These are phyloP conservation scores for Tolypocladium tropicale DNA, from an alignment of 2,329 filamentous ascomycete genomes.

Conservation along the genomic window DNA sequence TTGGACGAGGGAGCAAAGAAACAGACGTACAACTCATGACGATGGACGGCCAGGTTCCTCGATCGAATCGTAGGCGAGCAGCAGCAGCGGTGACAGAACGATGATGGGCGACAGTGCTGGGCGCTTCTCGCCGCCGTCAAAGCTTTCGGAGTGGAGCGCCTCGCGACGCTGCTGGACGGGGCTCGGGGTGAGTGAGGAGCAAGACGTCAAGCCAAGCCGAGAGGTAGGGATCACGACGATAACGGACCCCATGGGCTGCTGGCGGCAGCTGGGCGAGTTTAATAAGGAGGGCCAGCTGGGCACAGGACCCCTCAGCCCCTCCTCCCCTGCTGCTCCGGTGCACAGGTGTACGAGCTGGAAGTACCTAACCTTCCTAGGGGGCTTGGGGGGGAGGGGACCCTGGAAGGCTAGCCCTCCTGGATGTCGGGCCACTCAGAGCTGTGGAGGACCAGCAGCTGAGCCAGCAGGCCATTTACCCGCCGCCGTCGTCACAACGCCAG, in stretches of 20 bases:
- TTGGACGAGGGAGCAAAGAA: not conserved
- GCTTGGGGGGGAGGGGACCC: not conserved
- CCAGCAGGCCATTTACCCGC: not conserved
- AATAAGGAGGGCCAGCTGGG: not conserved
- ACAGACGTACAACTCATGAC: constrained; percentile 22
- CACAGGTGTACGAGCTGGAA: not conserved
- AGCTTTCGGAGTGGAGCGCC: not conserved
- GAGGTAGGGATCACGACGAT: not conserved
- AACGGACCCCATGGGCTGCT: not conserved
- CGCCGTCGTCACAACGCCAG: not conserved
- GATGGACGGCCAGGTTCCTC: constrained; percentile 14
- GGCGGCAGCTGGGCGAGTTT: not conserved
- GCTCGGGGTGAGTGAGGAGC: not conserved
- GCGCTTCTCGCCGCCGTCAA: not conserved
- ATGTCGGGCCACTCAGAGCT: not conserved
- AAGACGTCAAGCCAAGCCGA: not conserved
- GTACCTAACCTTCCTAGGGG: too few relatives aligned
- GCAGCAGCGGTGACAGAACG: not conserved
- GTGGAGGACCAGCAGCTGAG: not conserved
- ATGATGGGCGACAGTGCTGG: not conserved
- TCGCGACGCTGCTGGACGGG: not conserved
- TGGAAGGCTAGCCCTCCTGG: not conserved
- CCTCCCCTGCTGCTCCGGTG: not conserved
- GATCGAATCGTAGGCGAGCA: not conserved
- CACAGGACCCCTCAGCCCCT: not conserved